These are phyloP conservation scores for Malus domestica DNA, from an alignment of 306 rosid genomes.

Conservation along the genomic window DNA sequence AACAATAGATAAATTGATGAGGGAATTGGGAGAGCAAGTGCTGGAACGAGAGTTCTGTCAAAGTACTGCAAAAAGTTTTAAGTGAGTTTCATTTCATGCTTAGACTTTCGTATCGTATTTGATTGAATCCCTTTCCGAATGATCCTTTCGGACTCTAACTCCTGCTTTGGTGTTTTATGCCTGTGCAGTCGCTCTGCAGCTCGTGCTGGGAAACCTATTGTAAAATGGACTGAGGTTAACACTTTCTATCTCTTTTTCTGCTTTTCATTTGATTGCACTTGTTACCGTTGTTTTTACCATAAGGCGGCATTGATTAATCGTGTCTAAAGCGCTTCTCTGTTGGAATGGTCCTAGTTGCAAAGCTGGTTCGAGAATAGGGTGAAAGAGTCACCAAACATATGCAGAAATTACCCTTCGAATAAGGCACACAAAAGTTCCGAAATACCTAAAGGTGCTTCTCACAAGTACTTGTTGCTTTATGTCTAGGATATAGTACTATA, in stretches of 20 bases:
- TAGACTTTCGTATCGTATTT: neutral
- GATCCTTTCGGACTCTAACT: neutral
- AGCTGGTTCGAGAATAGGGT: slow-evolving; percentile 64
- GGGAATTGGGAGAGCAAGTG: slow-evolving; percentile 38
- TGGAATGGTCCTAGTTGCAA: slow-evolving; percentile 42
- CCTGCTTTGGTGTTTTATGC: slow-evolving; percentile 22
- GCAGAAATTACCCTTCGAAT: slow-evolving; percentile 24
- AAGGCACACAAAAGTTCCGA: slow-evolving; percentile 35
- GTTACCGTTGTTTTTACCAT: neutral
- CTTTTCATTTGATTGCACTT: neutral
- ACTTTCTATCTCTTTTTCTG: slow-evolving; percentile 5
- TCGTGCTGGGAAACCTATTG: slow-evolving; percentile 83
- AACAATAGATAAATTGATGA: slow-evolving; percentile 60
- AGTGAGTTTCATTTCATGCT: slow-evolving; percentile 42
- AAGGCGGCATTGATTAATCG: neutral
- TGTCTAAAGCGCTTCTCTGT: neutral
- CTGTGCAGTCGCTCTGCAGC: slow-evolving; percentile 67
- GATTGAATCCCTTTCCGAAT: neutral
- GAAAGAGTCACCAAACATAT: slow-evolving; percentile 35
- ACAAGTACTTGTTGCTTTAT: slow-evolving; percentile 6
- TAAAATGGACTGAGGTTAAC: slow-evolving; percentile 76
- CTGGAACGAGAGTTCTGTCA: slow-evolving; percentile 46
- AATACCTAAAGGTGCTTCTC: slow-evolving; percentile 32
- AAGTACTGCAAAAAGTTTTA: slow-evolving; percentile 46
- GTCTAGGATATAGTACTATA: neutral